These are phyloP conservation scores for Mycena albidolilacea DNA, from an alignment of 768 basidiomycete genomes.

Conservation along the genomic window DNA sequence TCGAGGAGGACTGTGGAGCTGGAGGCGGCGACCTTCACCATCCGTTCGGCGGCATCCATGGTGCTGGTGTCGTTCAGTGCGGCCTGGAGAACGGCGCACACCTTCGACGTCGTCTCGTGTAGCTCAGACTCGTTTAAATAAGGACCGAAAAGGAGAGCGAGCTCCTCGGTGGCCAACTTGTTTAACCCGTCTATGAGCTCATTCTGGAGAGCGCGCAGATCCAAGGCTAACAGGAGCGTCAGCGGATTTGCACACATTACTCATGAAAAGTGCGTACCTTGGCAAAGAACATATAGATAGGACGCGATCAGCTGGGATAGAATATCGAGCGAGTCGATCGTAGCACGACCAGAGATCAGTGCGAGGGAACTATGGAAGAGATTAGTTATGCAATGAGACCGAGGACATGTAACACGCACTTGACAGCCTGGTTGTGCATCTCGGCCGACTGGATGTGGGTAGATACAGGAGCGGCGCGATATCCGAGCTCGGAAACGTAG, in stretches of 20 bases:
- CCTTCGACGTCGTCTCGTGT: constrained; percentile 50
- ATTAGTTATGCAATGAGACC: background rate
- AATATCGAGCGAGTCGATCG: constrained; percentile 40
- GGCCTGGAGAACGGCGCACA: constrained; percentile 62
- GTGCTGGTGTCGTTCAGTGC: constrained; percentile 76
- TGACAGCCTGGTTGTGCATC: constrained; percentile 94
- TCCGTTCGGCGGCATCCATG: constrained; percentile 79
- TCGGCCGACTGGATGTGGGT: constrained; percentile 90
- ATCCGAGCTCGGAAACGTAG: constrained; percentile 86
- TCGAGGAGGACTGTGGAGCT: constrained; percentile 76
- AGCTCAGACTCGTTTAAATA: constrained; percentile 54
- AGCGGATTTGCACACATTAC: background rate
- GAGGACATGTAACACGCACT: constrained; percentile 64
- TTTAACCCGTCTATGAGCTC: constrained; percentile 71
- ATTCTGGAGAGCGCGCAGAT: constrained; percentile 81
- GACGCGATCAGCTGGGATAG: constrained; percentile 38
- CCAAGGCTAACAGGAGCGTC: constrained; percentile 66
- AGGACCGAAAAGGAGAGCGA: constrained; percentile 60
- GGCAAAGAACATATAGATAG: constrained; percentile 60
- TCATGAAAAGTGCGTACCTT: constrained; percentile 56
- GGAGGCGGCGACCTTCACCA: constrained; percentile 79
- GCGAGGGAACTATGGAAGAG: constrained; percentile 76
- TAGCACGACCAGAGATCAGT: constrained; percentile 51
- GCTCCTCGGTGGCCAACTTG: constrained; percentile 65
- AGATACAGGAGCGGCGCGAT: constrained; percentile 86